Conservation (phyloP, 1,139 yeast genomes). For the Meyerozyma smithsonii region DNA sequence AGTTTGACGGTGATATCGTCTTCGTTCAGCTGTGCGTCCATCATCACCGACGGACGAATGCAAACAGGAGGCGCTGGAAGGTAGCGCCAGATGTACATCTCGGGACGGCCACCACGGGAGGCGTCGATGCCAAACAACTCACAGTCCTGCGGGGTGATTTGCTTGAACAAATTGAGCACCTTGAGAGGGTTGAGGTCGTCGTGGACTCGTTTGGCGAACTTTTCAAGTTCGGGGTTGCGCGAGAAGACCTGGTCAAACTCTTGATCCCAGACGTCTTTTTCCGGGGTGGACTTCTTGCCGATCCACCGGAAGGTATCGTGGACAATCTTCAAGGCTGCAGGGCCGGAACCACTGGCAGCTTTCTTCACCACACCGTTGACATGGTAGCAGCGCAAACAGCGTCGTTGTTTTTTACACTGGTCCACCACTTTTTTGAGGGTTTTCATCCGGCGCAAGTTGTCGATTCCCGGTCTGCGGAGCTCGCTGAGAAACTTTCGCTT, state of each 20-base stretch:
- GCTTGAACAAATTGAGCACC: slow-evolving; percentile 82
- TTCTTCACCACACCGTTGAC: slow-evolving; percentile 96
- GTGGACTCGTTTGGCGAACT: slow-evolving; percentile 79
- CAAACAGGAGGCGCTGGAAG: slow-evolving; percentile 99
- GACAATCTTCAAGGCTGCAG: slow-evolving; percentile 89
- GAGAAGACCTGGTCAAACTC: slow-evolving; percentile 71
- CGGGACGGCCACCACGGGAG: slow-evolving; percentile 87
- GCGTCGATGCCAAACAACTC: slow-evolving; percentile 90
- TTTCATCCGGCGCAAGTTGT: slow-evolving; percentile 88
- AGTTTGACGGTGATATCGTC: slow-evolving; percentile 95
- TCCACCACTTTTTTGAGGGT: slow-evolving; percentile 77
- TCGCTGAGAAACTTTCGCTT: slow-evolving; percentile 69
- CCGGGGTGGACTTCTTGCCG: slow-evolving; percentile 85
- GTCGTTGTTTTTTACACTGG: slow-evolving; percentile 92
- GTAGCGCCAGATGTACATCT: slow-evolving; percentile 94
- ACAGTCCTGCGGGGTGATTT: slow-evolving; percentile 80
- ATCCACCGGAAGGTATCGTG: slow-evolving; percentile 96
- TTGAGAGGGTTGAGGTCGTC: slow-evolving; percentile 94
- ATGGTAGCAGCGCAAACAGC: slow-evolving; percentile 83
- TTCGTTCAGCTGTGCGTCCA: slow-evolving; percentile 94
- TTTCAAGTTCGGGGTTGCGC: slow-evolving; percentile 82
- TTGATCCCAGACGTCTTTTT: slow-evolving; percentile 79
- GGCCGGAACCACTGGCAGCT: slow-evolving; percentile 88
- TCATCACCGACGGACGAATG: slow-evolving; percentile 92
- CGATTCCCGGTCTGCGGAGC: slow-evolving; percentile 81